Evolutionary conservation across 768 basidiomycete species (phyloP).

Genomic region (Mycena leptocephala): DNA sequence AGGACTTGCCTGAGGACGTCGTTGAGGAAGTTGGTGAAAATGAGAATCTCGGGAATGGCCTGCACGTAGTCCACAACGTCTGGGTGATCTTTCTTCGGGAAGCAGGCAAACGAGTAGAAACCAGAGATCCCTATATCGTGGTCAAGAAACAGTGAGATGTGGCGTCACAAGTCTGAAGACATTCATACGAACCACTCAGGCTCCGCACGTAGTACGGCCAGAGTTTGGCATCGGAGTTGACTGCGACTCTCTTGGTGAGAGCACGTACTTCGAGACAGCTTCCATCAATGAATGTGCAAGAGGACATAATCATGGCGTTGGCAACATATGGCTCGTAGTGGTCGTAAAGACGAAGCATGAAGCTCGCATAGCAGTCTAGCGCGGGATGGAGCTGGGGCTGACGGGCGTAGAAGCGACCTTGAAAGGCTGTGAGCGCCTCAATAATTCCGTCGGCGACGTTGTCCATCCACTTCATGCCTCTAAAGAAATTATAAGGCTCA

Average conservation of each 20-base stretch:
- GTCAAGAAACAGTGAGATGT: background rate
- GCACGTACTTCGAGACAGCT: constrained; percentile 17
- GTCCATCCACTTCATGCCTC: constrained; percentile 27
- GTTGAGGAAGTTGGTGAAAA: constrained; percentile 22
- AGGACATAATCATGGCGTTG: constrained; percentile 12
- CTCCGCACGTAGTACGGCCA: constrained; percentile 23
- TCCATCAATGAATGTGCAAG: constrained; percentile 13
- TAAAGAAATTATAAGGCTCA: background rate
- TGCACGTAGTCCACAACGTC: constrained; percentile 21
- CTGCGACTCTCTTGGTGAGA: background rate
- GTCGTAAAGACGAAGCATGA: constrained; percentile 16
- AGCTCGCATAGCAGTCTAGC: background rate
- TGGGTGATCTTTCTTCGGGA: constrained; percentile 19
- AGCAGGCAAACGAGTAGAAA: constrained; percentile 20
- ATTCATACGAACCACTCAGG: constrained; percentile 5
- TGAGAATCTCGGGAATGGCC: constrained; percentile 13
- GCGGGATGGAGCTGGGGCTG: constrained; percentile 13
- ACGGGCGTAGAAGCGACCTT: background rate
- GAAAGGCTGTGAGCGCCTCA: constrained; percentile 4
- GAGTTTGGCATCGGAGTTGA: constrained; percentile 2
- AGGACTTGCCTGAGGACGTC: constrained; percentile 16
- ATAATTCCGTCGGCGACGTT: constrained; percentile 12
- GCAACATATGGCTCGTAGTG: constrained; percentile 17
- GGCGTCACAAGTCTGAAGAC: background rate
- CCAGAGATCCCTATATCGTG: background rate